Evolutionary conservation across 2,329 filamentous ascomycete genomes (phyloP).

Genomic region (Colletotrichum lini): DNA sequence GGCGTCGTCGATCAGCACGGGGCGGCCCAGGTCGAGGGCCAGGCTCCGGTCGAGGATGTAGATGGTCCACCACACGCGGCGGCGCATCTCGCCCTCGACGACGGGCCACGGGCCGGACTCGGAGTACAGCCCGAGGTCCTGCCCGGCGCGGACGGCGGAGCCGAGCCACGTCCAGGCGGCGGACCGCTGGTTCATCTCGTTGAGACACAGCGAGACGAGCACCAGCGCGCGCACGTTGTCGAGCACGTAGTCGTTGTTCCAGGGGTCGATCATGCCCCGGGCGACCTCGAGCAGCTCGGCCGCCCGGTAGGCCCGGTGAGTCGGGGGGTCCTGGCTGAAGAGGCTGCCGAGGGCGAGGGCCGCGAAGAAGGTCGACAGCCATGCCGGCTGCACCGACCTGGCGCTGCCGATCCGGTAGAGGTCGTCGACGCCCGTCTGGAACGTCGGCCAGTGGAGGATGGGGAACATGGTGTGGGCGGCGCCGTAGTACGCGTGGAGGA

Average conservation of each 20-base stretch:
- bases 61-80: constrained; percentile 93
- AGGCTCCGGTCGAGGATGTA: constrained; percentile 90
- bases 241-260: constrained; percentile 82
- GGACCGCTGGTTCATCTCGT: constrained; percentile 89
- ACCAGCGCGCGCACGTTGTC: constrained; percentile 82
- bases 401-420: constrained; percentile 78
- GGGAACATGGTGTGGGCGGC: constrained; percentile 87
- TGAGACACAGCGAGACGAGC: constrained; percentile 83
- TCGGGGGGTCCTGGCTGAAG: constrained; percentile 72
- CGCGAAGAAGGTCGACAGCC: constrained; percentile 85
- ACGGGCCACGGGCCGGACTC: constrained; percentile 81
- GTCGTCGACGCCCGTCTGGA: constrained; percentile 81
- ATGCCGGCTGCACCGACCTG: constrained; percentile 74
- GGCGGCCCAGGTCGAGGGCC: constrained; percentile 84
- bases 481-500: constrained; percentile 82
- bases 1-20: constrained; percentile 85
- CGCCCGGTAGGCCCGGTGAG: constrained; percentile 67
- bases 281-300: constrained; percentile 80
- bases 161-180: constrained; percentile 91
- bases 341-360: constrained; percentile 87
- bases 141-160: constrained; percentile 82
- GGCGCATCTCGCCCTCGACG: constrained; percentile 87
- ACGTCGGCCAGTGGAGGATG: constrained; percentile 89
- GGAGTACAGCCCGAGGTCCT: constrained; percentile 85
- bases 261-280: constrained; percentile 80